Conservation (phyloP, 345 rosid species). For the Dimocarpus longan region DNA sequence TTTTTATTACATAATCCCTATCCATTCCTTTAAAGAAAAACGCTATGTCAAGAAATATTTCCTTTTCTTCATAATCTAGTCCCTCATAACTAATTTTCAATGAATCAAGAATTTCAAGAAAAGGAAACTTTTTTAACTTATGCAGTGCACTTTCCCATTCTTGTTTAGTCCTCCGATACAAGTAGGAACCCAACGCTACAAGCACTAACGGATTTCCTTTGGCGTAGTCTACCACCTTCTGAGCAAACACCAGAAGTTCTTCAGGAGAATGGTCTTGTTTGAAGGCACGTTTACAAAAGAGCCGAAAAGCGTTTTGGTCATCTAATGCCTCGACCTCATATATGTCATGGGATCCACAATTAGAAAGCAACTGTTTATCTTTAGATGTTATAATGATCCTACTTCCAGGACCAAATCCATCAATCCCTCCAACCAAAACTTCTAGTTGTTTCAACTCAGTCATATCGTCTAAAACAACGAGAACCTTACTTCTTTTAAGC, state of each 20-base stretch:
- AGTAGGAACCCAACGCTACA: background rate
- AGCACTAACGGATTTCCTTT: constrained; percentile 25
- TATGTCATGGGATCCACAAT: background rate
- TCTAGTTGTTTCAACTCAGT: background rate
- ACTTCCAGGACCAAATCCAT: background rate
- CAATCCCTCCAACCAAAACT: background rate
- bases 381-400: background rate
- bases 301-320: background rate
- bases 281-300: background rate
- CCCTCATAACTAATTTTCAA: constrained; percentile 23
- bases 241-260: background rate
- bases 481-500: background rate
- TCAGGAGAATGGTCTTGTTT: background rate
- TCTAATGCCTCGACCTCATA: constrained; percentile 14
- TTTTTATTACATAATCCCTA: constrained; percentile 11
- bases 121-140: background rate
- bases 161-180: background rate
- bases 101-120: background rate
- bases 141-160: background rate
- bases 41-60: constrained; percentile 51
- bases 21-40: constrained; percentile 40
- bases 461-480: background rate
- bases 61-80: constrained; percentile 5
- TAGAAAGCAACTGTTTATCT: background rate
- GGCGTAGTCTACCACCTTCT: background rate